phyloP scores from a whole-genome alignment of 345 rosid species.

The Angophora floribunda region DNA sequence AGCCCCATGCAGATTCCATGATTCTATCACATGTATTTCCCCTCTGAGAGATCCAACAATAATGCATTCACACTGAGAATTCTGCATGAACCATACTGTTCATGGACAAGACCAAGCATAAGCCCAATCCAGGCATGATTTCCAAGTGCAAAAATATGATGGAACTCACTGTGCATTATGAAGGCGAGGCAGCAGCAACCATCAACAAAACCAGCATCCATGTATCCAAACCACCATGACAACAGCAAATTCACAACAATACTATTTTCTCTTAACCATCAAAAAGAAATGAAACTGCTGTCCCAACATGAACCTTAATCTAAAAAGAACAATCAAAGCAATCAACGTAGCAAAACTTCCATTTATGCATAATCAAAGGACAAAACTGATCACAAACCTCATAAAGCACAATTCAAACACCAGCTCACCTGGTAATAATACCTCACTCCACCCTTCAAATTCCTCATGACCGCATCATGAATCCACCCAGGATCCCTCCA shows the following conservation, averaged over 20 bases:
- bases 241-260: not conserved
- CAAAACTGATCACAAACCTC: not conserved
- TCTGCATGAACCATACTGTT: not conserved
- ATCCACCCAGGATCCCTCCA: slow-evolving; percentile 98
- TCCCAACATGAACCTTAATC: not conserved
- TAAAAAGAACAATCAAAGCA: not conserved
- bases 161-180: not conserved
- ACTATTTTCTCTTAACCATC: not conserved
- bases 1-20: not conserved
- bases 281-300: not conserved
- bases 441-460: slow-evolving; percentile 46
- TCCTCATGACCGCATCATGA: slow-evolving; percentile 53
- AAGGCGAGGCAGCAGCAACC: not conserved
- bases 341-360: not conserved
- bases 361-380: not conserved
- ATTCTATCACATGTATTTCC: not conserved
- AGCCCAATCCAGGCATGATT: not conserved
- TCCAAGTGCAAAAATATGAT: not conserved
- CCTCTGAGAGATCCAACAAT: not conserved
- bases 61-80: not conserved
- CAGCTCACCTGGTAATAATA: slow-evolving; percentile 60
- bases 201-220: not conserved
- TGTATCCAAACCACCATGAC: not conserved
- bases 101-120: not conserved
- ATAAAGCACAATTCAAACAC: not conserved